These are phyloP conservation scores for Ophiostoma ips DNA, from an alignment of 2,329 filamentous ascomycete species.

Conservation along the genomic window DNA sequence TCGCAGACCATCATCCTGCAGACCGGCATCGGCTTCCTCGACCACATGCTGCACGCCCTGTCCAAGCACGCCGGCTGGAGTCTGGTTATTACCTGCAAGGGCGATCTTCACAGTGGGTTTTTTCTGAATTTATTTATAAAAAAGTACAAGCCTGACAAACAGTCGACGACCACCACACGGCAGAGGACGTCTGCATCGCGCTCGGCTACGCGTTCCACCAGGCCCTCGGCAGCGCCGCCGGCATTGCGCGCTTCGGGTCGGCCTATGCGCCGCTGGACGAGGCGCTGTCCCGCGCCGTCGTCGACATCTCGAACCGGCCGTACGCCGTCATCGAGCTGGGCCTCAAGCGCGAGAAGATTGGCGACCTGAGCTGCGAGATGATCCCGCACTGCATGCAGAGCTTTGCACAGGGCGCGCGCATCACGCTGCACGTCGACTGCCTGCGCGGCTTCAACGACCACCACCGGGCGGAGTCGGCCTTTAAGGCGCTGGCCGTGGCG, in stretches of 20 bases:
- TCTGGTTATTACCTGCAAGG: conserved; percentile 66
- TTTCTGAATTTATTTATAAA: not conserved
- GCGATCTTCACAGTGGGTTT: conserved; percentile 68
- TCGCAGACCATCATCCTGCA: conserved; percentile 77
- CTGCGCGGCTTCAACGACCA: conserved; percentile 87
- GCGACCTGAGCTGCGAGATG: conserved; percentile 91
- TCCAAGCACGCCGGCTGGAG: conserved; percentile 96
- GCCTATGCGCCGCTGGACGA: conserved; percentile 93
- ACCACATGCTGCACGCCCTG: conserved; percentile 96
- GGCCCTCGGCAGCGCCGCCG: conserved; percentile 63
- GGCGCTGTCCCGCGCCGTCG: conserved; percentile 80
- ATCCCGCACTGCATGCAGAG: conserved; percentile 88
- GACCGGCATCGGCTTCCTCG: conserved; percentile 93
- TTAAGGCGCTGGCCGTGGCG: conserved; percentile 89
- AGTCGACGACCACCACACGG: conserved; percentile 98
- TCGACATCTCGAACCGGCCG: conserved; percentile 88
- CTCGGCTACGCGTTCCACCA: conserved; percentile 73
- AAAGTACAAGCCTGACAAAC: conserved; percentile 23
- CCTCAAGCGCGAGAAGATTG: conserved; percentile 81
- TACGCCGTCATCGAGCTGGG: conserved; percentile 74
- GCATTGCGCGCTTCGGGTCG: conserved; percentile 78
- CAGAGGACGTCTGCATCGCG: conserved; percentile 88
- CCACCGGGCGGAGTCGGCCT: conserved; percentile 88
- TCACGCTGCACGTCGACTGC: conserved; percentile 94
- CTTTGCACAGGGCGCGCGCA: conserved; percentile 77